Evolutionary conservation across 2,329 filamentous ascomycete species (phyloP), one percentile per base, ranked within the genome.

Genomic region (Fusarium proliferatum): DNA sequence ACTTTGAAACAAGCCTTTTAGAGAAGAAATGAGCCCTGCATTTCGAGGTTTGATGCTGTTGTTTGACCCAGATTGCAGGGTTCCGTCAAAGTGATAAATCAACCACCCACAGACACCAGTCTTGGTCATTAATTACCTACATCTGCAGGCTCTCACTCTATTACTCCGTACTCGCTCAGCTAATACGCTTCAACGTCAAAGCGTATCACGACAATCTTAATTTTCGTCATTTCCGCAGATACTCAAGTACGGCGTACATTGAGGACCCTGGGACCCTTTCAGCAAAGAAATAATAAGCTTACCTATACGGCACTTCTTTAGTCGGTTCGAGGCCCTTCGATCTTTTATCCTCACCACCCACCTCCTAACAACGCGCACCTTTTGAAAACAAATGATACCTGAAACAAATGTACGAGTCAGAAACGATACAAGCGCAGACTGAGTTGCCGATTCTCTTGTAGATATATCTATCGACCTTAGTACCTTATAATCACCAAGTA

Each of bases 1-100:
- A 59, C 46, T 72, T 59, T 61, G 56, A 72, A 55, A 61, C 38
- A 64, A 45, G 38, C 33, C 51, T n/a, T 26, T 30, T 28, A 19
- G 34, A 56, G 46, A 33, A n/a, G 49, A 39, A 39, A n/a, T n/a
- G 46, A 65, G 43, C 42, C 61, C 46, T 67, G 61, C 52, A 66
- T 53, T 42, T 45, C 51, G 28, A 23, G 30, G 13, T 43, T 43
- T 28, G 46, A 51, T 17, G 33, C 51, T 59, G 41, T 42, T 62
- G 58, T 72, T 57, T 57, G 55, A 42, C 19, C 33, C 41, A 56
- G 36, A 48, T 61, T 53, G 30, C 34, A 67, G 34, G 63, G 46
- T 46, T 46, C 51, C 34, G 19, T 36, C 33, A 23, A 66, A 61
- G 34, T 65, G 60, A 36, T 62, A 19, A 33, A 41, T 52, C 60